A percentile compares a stretch with the other conserved stretches of the same genome.
Evolutionary conservation across 2,329 filamentous ascomycete species (phyloP).

Genomic region (Beauveria australis): DNA sequence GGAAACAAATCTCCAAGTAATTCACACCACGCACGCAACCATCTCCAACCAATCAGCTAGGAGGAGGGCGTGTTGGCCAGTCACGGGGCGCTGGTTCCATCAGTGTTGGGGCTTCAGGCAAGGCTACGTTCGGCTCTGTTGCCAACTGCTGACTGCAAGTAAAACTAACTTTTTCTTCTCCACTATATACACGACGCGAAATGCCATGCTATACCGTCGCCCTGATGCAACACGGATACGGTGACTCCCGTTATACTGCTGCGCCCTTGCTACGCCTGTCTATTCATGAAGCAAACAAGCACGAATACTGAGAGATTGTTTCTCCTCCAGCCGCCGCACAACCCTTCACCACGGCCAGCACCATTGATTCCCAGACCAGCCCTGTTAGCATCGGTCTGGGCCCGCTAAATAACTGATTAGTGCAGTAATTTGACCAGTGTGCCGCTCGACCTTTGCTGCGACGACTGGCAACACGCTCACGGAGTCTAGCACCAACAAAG

Average conservation of each 20-base stretch:
- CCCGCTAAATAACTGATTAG: background rate
- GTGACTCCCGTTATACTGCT: background rate
- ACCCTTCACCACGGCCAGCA: background rate
- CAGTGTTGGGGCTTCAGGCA: background rate
- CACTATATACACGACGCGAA: background rate
- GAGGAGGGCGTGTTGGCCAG: background rate
- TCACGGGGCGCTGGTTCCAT: background rate
- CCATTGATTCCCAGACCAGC: no score
- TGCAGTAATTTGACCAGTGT: background rate
- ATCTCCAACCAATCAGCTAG: background rate
- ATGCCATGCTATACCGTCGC: background rate
- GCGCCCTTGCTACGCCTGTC: no score
- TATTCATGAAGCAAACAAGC: background rate
- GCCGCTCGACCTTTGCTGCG: background rate
- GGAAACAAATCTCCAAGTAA: background rate
- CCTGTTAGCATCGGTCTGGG: background rate
- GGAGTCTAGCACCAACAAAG: background rate
- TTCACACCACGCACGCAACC: background rate
- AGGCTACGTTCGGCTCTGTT: background rate
- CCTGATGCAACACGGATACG: background rate
- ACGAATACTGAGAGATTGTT: background rate
- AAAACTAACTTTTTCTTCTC: background rate
- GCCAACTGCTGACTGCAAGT: background rate
- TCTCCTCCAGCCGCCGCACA: background rate
- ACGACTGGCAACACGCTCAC: background rate